phyloP scores from a whole-genome alignment of 345 rosid genomes.

The Punica granatum region DNA sequence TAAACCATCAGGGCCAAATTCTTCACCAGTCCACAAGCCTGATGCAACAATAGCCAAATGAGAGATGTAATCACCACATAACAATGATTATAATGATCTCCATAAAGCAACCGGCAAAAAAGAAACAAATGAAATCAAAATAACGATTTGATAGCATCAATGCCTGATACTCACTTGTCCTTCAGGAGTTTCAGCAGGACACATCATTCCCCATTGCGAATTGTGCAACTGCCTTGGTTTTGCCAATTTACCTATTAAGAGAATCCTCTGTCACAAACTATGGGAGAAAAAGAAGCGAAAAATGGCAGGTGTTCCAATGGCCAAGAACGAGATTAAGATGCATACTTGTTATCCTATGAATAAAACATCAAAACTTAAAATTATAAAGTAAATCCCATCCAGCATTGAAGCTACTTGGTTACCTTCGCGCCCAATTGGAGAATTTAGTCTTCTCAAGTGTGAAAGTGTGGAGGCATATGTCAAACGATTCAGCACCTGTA shows the following conservation, averaged over 20 bases:
- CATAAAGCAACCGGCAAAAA: neutral
- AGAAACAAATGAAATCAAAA: no score
- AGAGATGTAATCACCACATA: neutral
- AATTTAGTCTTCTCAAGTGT: slow-evolving; percentile 90
- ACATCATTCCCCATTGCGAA: slow-evolving; percentile 99
- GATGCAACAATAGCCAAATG: slow-evolving; percentile 9
- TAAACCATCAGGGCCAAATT: slow-evolving; percentile 98
- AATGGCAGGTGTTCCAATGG: neutral
- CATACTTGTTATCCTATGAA: neutral
- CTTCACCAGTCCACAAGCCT: slow-evolving; percentile 99
- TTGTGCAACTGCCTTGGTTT: slow-evolving; percentile 98
- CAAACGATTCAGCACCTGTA: slow-evolving; percentile 85
- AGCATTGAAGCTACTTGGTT: neutral
- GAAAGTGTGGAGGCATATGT: slow-evolving; percentile 96
- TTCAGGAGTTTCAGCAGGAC: slow-evolving; percentile 99
- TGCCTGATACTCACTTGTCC: slow-evolving; percentile 62
- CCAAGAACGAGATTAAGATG: neutral
- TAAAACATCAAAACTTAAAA: neutral
- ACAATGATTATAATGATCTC: neutral
- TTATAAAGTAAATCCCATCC: neutral
- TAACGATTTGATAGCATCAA: no score
- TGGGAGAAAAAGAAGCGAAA: neutral
- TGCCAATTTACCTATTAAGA: slow-evolving; percentile 77
- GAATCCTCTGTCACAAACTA: slow-evolving; percentile 9
- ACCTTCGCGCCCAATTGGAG: slow-evolving; percentile 99